Evolutionary conservation across 1,139 yeast genomes (phyloP).

Genomic region (Tardiomyces depauwii): DNA sequence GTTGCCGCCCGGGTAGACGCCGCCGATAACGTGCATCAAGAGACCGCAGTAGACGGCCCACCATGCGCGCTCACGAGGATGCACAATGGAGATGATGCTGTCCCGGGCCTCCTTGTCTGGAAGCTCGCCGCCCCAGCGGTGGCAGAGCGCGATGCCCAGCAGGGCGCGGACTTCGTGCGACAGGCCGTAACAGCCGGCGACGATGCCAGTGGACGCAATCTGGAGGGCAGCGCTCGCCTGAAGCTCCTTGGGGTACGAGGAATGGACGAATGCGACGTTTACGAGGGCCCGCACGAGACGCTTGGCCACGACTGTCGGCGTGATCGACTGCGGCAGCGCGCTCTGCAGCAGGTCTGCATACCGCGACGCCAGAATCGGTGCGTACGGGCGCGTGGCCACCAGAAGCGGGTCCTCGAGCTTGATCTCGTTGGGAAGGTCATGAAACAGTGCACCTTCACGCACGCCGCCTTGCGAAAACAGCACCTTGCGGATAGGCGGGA

Average conservation of each 20-base stretch:
- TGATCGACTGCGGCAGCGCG: slow-evolving; percentile 38
- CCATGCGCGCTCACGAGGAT: slow-evolving; percentile 30
- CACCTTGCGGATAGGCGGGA: slow-evolving; percentile 47
- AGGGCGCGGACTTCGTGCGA: slow-evolving; percentile 56
- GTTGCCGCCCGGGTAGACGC: slow-evolving; percentile 65
- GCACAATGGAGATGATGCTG: slow-evolving; percentile 27
- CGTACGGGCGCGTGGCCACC: slow-evolving; percentile 53
- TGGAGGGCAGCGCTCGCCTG: slow-evolving; percentile 61
- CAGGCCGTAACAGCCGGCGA: slow-evolving; percentile 59
- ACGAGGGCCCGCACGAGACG: slow-evolving; percentile 57
- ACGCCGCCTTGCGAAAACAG: slow-evolving; percentile 64
- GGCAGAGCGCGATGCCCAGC: slow-evolving; percentile 56
- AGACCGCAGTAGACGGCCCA: slow-evolving; percentile 61
- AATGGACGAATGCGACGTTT: slow-evolving; percentile 58
- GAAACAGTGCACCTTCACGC: slow-evolving; percentile 56
- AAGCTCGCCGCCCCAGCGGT: slow-evolving; percentile 68
- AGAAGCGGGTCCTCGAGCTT: slow-evolving; percentile 52
- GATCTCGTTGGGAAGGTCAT: slow-evolving; percentile 41
- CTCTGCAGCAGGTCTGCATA: slow-evolving; percentile 39
- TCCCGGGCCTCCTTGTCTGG: slow-evolving; percentile 36
- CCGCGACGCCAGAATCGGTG: slow-evolving; percentile 45
- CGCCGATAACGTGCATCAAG: slow-evolving; percentile 60
- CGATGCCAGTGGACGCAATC: slow-evolving; percentile 55
- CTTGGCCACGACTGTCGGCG: slow-evolving; percentile 44
- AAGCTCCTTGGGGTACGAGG: slow-evolving; percentile 57